phyloP scores from a whole-genome alignment of 1,284 basidiomycete genomes.

The Ceratobasidium sp. region DNA sequence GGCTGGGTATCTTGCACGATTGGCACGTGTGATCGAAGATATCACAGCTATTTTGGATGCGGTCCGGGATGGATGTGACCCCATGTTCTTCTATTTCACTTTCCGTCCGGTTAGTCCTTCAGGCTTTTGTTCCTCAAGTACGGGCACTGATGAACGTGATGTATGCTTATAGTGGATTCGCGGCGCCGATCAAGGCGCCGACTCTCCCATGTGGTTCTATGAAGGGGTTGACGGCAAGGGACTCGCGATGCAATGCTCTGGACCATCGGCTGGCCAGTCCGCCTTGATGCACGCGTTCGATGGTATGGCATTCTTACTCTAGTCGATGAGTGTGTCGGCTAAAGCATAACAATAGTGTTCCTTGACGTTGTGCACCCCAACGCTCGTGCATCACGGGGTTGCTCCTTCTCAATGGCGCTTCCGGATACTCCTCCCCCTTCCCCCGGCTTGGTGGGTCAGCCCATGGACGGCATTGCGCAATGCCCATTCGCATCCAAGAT shows the following conservation, averaged over 20 bases:
- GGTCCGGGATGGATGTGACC: slow-evolving; percentile 60
- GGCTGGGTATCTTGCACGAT: slow-evolving; percentile 57
- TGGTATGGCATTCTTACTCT: slow-evolving; percentile 25
- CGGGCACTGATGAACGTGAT: slow-evolving; percentile 48
- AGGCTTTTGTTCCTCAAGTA: slow-evolving; percentile 56
- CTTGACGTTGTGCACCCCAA: slow-evolving; percentile 40
- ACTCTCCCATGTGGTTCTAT: slow-evolving; percentile 57
- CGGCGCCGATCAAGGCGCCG: slow-evolving; percentile 34
- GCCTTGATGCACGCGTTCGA: slow-evolving; percentile 66
- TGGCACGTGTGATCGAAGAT: slow-evolving; percentile 60
- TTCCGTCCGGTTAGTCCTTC: slow-evolving; percentile 65
- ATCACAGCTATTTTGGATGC: slow-evolving; percentile 57
- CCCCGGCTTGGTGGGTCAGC: slow-evolving; percentile 17
- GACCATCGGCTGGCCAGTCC: slow-evolving; percentile 64
- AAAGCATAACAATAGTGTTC: slow-evolving; percentile 14
- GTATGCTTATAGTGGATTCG: slow-evolving; percentile 34
- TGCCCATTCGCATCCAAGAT: slow-evolving; percentile 39
- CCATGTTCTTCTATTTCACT: slow-evolving; percentile 64
- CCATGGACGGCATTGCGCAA: slow-evolving; percentile 19
- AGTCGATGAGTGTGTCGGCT: not conserved
- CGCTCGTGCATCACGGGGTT: slow-evolving; percentile 34
- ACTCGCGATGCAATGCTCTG: slow-evolving; percentile 53
- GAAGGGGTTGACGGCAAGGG: slow-evolving; percentile 55
- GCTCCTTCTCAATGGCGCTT: slow-evolving; percentile 27
- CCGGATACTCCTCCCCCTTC: slow-evolving; percentile 34